Conservation (phyloP, 2,329 filamentous ascomycete genomes). For the Verticillium tricorpus region DNA sequence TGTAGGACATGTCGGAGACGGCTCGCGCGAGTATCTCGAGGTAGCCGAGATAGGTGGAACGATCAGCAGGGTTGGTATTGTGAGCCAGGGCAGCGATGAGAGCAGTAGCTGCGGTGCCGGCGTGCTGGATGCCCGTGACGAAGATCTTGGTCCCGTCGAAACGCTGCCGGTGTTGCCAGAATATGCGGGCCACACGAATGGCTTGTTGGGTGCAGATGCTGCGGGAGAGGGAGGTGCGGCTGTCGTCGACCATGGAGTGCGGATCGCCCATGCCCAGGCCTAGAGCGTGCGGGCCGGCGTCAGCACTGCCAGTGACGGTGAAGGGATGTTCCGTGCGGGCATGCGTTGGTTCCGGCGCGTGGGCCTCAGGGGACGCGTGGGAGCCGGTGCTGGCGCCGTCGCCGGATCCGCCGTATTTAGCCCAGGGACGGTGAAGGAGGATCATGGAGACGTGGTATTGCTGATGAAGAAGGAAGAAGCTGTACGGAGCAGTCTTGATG, state of each 20-base stretch:
- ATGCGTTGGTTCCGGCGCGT: conserved; percentile 6
- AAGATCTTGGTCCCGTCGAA: conserved; percentile 48
- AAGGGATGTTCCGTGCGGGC: conserved; percentile 10
- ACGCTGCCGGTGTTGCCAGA: conserved; percentile 49
- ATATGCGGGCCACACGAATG: conserved; percentile 46
- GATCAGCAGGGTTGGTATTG: conserved; percentile 28
- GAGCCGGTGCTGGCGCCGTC: conserved; percentile 24
- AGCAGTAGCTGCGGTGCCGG: conserved; percentile 49
- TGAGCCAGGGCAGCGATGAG: conserved; percentile 44
- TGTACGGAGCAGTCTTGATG: conserved; percentile 44
- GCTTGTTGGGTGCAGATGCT: conserved; percentile 52
- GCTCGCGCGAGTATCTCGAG: conserved; percentile 48
- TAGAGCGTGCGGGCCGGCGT: conserved; percentile 13
- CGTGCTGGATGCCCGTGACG: conserved; percentile 47
- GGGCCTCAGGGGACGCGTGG: conserved; percentile 22
- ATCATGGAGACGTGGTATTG: conserved; percentile 51
- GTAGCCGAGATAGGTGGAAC: conserved; percentile 36
- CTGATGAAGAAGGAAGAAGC: conserved; percentile 50
- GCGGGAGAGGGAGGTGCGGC: conserved; percentile 40
- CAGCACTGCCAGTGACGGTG: neutral
- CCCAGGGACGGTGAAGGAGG: conserved; percentile 48
- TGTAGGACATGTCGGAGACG: conserved; percentile 46
- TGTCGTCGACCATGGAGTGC: conserved; percentile 31
- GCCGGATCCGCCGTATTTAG: conserved; percentile 38
- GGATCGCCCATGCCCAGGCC: conserved; percentile 24